Evolutionary conservation across 257 asterid genomes (phyloP).

Genomic region (Phtheirospermum japonicum): DNA sequence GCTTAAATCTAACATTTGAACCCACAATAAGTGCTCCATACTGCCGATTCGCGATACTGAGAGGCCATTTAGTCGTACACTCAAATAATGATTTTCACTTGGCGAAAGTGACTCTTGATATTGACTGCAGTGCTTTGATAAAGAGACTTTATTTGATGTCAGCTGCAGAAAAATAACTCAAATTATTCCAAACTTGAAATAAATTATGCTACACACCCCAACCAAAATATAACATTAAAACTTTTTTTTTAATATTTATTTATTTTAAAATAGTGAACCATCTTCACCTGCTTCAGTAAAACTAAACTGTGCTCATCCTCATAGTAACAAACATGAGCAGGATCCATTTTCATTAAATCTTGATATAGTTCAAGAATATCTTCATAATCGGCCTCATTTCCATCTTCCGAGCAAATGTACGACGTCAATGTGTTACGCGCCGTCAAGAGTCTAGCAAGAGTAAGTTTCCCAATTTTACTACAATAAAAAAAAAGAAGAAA

Average conservation of each 20-base stretch:
- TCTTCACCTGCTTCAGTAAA: conserved; percentile 68
- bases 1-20: conserved; percentile 91
- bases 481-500: conserved; percentile 25
- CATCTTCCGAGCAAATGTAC: conserved; percentile 33
- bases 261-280: conserved; percentile 6
- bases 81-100: conserved; percentile 29
- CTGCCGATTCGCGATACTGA: conserved; percentile 72
- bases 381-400: conserved; percentile 39
- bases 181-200: conserved; percentile 16
- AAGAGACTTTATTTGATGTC: conserved; percentile 48
- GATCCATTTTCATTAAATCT: conserved; percentile 74
- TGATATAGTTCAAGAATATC: conserved; percentile 73
- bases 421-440: conserved; percentile 58
- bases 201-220: neutral
- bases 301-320: conserved; percentile 73
- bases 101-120: conserved; percentile 54
- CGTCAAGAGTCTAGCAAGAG: conserved; percentile 86
- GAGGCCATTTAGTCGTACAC: conserved; percentile 58
- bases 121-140: conserved; percentile 41
- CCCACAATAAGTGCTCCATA: conserved; percentile 77
- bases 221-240: neutral
- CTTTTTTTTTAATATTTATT: neutral
- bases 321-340: conserved; percentile 65
- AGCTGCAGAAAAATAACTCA: conserved; percentile 43
- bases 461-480: conserved; percentile 96